phyloP scores from a whole-genome alignment of 2,329 filamentous ascomycete species.

The Fusarium mexicanum region DNA sequence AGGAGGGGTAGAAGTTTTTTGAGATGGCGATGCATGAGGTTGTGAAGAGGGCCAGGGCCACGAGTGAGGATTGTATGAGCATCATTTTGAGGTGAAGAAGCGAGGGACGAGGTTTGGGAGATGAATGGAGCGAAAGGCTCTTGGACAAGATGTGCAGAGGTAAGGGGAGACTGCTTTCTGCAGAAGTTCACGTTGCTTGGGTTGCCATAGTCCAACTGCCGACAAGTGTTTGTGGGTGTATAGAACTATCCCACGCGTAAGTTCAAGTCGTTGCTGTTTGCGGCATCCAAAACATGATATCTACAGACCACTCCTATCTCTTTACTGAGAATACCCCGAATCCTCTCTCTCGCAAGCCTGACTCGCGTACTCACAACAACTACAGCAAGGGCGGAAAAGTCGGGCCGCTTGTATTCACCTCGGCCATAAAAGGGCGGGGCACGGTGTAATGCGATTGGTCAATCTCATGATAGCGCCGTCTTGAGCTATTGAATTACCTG shows the following conservation, averaged over 20 bases:
- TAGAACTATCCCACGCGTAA: not conserved
- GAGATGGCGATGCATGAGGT: not conserved
- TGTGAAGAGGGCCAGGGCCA: not conserved
- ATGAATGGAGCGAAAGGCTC: fast-evolving
- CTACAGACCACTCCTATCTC: not conserved
- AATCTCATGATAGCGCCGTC: fast-evolving
- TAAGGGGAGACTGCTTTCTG: too few relatives aligned
- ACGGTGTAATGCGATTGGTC: not conserved
- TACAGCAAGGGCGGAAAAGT: not conserved
- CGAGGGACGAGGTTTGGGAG: not conserved
- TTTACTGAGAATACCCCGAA: too few relatives aligned
- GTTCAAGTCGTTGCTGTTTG: not conserved
- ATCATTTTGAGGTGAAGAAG: fast-evolving
- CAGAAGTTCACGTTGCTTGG: too few relatives aligned
- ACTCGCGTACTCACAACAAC: not conserved
- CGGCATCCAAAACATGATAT: not conserved
- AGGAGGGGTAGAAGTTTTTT: not conserved
- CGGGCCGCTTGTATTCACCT: not conserved
- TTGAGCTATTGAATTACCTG: not conserved
- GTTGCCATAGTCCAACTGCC: too few relatives aligned
- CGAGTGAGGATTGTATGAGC: not conserved
- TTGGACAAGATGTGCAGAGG: too few relatives aligned
- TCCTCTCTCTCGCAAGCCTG: not conserved
- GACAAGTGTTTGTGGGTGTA: not conserved
- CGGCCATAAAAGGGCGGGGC: not conserved